A percentile compares a stretch with the other conserved stretches of the same genome.
Evolutionary conservation across 306 rosid genomes (phyloP).

Genomic region (Fagus sylvatica): DNA sequence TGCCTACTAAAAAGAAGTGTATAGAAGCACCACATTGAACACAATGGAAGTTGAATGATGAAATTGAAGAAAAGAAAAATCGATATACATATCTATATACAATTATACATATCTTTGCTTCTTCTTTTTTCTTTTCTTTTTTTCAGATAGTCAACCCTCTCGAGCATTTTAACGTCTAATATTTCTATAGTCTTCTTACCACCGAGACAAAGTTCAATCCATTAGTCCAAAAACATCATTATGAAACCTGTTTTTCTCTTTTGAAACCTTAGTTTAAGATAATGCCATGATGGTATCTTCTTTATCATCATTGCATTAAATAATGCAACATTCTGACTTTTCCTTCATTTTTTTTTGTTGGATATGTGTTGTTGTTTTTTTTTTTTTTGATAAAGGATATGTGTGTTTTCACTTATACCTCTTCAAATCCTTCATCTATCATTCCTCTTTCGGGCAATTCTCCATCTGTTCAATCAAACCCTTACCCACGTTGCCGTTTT

Average conservation of each 20-base stretch:
- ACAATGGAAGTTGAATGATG: no score
- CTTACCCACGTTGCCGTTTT: background rate
- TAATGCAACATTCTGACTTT: background rate
- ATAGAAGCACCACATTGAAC: no score
- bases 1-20: no score
- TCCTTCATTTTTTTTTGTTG: background rate
- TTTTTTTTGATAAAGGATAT: background rate
- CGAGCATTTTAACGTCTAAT: background rate
- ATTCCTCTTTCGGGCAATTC: background rate
- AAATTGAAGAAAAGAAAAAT: no score
- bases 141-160: background rate
- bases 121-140: background rate
- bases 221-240: background rate
- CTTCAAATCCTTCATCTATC: background rate
- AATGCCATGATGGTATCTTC: background rate
- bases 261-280: background rate
- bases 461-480: background rate
- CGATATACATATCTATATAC: no score
- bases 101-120: no score
- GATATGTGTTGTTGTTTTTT: background rate
- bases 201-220: background rate
- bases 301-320: constrained; percentile 6
- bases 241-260: background rate
- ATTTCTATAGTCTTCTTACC: background rate
- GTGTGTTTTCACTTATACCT: background rate